Conservation (phyloP, 306 rosid genomes). For the Calophaca sinica region DNA sequence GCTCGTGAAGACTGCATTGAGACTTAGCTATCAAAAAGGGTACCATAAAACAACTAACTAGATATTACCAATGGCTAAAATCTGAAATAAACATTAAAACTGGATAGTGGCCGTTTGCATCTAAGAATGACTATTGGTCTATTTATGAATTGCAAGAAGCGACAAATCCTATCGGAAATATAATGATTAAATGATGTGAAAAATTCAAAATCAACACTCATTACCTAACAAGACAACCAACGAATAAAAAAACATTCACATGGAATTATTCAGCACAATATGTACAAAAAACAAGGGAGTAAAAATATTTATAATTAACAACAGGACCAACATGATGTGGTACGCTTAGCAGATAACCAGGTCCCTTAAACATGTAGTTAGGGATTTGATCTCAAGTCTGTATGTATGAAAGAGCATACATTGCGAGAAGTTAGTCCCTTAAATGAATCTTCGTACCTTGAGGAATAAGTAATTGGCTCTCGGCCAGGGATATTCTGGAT, state of each 20-base stretch:
- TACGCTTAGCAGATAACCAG: too few relatives aligned
- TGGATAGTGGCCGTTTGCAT: conserved; percentile 19
- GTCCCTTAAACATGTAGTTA: too few relatives aligned
- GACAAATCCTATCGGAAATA: conserved; percentile 23
- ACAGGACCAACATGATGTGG: too few relatives aligned
- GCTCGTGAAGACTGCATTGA: conserved; percentile 42
- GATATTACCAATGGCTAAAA: conserved; percentile 37
- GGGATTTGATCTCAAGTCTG: too few relatives aligned
- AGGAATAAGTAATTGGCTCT: too few relatives aligned
- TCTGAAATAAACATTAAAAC: conserved; percentile 8
- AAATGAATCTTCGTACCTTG: too few relatives aligned
- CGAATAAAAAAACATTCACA: conserved; percentile 17
- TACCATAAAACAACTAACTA: conserved; percentile 37
- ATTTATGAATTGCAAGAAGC: conserved; percentile 20
- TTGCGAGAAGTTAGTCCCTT: too few relatives aligned
- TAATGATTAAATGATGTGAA: background rate
- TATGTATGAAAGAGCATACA: too few relatives aligned
- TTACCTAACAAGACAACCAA: background rate
- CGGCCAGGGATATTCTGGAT: too few relatives aligned
- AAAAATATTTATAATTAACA: background rate
- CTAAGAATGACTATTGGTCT: too few relatives aligned
- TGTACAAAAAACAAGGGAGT: conserved; percentile 9
- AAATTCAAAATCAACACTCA: conserved; percentile 16
- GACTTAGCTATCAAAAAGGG: conserved; percentile 25
- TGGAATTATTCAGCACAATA: conserved; percentile 33